phyloP scores from a whole-genome alignment of 495 filamentous ascomycete genomes.

The Penicillium nucicola region DNA sequence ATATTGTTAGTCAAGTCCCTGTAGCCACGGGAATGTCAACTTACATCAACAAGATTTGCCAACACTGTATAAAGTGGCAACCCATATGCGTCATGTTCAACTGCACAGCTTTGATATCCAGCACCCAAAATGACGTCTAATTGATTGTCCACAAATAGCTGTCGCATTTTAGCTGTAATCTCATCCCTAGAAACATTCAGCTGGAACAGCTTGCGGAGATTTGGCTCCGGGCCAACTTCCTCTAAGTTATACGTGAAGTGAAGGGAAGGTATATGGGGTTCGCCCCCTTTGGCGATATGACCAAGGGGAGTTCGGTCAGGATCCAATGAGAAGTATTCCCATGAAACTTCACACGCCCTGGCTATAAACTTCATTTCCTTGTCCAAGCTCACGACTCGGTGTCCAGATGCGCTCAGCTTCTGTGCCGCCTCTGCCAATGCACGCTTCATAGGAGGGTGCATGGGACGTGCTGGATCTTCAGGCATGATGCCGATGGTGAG shows the following conservation, averaged over 20 bases:
- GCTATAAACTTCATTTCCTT: slow-evolving; percentile 4
- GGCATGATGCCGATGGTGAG: slow-evolving; percentile 15
- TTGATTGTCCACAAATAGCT: slow-evolving; percentile 3
- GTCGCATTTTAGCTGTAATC: slow-evolving; percentile 14
- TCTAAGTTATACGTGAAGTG: slow-evolving; percentile 11
- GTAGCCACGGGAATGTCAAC: background rate
- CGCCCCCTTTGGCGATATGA: slow-evolving; percentile 21
- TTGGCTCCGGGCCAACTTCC: slow-evolving; percentile 8
- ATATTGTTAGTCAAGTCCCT: background rate
- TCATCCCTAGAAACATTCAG: slow-evolving; percentile 3
- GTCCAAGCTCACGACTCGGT: slow-evolving; percentile 9
- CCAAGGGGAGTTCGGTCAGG: slow-evolving; percentile 11
- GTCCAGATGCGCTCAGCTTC: slow-evolving; percentile 8
- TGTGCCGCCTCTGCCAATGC: slow-evolving; percentile 3
- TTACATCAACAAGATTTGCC: slow-evolving; percentile 17
- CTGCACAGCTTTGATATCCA: slow-evolving; percentile 16
- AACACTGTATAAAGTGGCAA: slow-evolving; percentile 14
- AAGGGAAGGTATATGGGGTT: slow-evolving; percentile 19
- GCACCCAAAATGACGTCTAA: slow-evolving; percentile 18
- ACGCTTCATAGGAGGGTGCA: slow-evolving; percentile 18
- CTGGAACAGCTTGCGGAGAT: slow-evolving; percentile 14
- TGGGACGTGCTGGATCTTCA: slow-evolving; percentile 14
- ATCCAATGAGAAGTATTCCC: slow-evolving; percentile 21
- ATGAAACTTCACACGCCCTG: slow-evolving; percentile 11
- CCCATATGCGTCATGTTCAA: slow-evolving; percentile 11